Base-by-base conservation (phyloP, 2,329 filamentous ascomycete genomes). In the Alternaria novae-zelandiae region DNA sequence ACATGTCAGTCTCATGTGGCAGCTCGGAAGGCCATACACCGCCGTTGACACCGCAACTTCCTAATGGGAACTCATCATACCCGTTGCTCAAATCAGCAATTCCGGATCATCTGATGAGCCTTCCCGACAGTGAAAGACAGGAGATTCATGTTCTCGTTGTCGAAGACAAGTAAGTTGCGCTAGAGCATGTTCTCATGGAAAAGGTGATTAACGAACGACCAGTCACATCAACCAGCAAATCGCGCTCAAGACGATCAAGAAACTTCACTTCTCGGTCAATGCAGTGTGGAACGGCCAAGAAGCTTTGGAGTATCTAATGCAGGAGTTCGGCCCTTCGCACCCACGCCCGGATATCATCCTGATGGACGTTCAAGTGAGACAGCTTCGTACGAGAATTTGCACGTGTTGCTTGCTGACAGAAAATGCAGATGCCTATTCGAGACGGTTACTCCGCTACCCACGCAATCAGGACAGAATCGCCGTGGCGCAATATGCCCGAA, bases 231-330 rank as follows among this genome's bases (percentile, higher is more conserved):
- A 92, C 69, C 90, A 93, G 74, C 90, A 92, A 73, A 93, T 93
- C 66, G 91, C 92, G 3, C 86, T 90, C 25, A 91, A 90, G 72
- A 92, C 90, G 0, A 92, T 94, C 67, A 86, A 84, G 62, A 92
- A 91, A 72, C 85, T 94, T 10, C 89, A 90, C 2, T 94, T 94
- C 71, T 86, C 86, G 5, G 91, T 91, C 5, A 86, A 84, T 7
- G 91, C 91, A 1, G 88, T 89, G 0, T 93, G 90, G 89, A 93
- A 94, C 70, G 92, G 92, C 23, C 88, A 91, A 75, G 91, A 95
- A 74, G 92, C 91, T 1, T 83, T 95, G 15, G 89, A 94, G 20
- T 94, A 94, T 74, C 82, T 95, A 15, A 64, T 79, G 13, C 76
- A 86, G 50, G 84, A 84, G 3, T 86, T 88, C 2, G 83, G 85